Base-by-base conservation (phyloP, 2,329 filamentous ascomycete species). In the Periglandula ipomoeae region DNA sequence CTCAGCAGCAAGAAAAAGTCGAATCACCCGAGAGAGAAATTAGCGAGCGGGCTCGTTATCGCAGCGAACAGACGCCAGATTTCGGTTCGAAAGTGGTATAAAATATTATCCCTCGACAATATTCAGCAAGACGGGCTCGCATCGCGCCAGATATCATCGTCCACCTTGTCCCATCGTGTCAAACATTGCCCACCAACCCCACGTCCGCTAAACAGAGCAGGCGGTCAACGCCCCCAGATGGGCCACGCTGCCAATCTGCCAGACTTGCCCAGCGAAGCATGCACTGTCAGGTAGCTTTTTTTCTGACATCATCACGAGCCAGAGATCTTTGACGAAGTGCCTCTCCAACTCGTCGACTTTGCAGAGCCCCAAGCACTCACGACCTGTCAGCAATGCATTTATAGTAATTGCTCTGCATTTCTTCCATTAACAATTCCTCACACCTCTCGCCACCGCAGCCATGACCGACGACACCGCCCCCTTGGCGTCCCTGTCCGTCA, bases 401-500 rank as follows among this genome's bases (percentile, higher is more conserved):
- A 37, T 44, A 32, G 26, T 22, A 9, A 6, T n/a, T 2, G 11
- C n/a, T 4, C 8, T 34, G 30, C 11, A 19, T 23, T 22, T 19
- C 13, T 17, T 38, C 15, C 23, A 30, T 47, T 27, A 17, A 24
- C 13, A 17, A 19, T 17, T 19, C 9, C 44, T 34, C 6, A 19
- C n/a, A 34, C 32, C 9, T 38, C 26, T 34, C 40, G 15, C 34
- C 22, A 32, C 17, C 34, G n/a, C 32, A 27, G 48, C 51, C 52
- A 65, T 64, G 60, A 50, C 58, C 35, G 53, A 58, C 50, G 56
- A 58, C 30, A 48, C 56, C n/a, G 52, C 60, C n/a, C 82, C 87
- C 37, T 74, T 97, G 50, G 89, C 90, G 46, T 97, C 91, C 22
- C 78, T 98, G 52, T 95, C 91, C 46, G 72, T 98, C 57, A 97